A percentile compares a stretch with the other conserved stretches of the same genome.
Evolutionary conservation across 768 basidiomycete species (phyloP).

Genomic region (Hygrophorus russula): DNA sequence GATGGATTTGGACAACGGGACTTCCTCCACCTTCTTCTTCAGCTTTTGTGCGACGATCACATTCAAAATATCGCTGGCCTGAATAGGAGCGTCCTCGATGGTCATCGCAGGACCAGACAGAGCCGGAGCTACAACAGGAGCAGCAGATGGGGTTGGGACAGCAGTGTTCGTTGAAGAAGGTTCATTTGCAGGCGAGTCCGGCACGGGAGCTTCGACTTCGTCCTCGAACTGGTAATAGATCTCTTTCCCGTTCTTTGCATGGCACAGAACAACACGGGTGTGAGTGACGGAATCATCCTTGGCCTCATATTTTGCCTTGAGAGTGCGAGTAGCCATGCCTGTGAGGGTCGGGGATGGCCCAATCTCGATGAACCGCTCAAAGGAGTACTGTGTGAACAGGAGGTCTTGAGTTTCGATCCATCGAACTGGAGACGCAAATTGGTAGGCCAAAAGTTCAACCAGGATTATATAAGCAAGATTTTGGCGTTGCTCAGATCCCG

Average conservation of each 20-base stretch:
- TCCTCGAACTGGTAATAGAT: slow-evolving; percentile 98
- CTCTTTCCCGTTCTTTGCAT: slow-evolving; percentile 92
- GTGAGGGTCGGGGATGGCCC: slow-evolving; percentile 95
- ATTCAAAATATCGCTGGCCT: slow-evolving; percentile 79
- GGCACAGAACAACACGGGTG: slow-evolving; percentile 76
- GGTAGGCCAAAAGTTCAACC: slow-evolving; percentile 94
- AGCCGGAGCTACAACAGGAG: slow-evolving; percentile 31
- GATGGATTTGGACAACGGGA: slow-evolving; percentile 88
- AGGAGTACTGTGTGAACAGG: slow-evolving; percentile 75
- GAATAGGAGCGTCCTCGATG: slow-evolving; percentile 86
- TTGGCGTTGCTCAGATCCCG: slow-evolving; percentile 68
- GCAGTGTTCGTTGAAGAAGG: slow-evolving; percentile 23
- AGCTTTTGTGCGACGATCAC: slow-evolving; percentile 94
- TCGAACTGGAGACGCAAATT: slow-evolving; percentile 95
- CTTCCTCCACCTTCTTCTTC: slow-evolving; percentile 87
- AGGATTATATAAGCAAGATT: slow-evolving; percentile 93
- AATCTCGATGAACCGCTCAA: slow-evolving; percentile 91
- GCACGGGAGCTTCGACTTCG: slow-evolving; percentile 38
- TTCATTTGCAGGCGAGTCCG: slow-evolving; percentile 23
- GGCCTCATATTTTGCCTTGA: slow-evolving; percentile 89
- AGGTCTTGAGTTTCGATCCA: slow-evolving; percentile 99
- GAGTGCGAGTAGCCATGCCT: slow-evolving; percentile 85
- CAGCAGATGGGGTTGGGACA: slow-evolving; percentile 25
- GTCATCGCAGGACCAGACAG: slow-evolving; percentile 55
- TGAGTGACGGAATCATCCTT: slow-evolving; percentile 78